Percentiles rank a stretch among this genome's conserved stretches.
Conservation (phyloP, 1,284 basidiomycete species). For the Puccinia novopanici region DNA sequence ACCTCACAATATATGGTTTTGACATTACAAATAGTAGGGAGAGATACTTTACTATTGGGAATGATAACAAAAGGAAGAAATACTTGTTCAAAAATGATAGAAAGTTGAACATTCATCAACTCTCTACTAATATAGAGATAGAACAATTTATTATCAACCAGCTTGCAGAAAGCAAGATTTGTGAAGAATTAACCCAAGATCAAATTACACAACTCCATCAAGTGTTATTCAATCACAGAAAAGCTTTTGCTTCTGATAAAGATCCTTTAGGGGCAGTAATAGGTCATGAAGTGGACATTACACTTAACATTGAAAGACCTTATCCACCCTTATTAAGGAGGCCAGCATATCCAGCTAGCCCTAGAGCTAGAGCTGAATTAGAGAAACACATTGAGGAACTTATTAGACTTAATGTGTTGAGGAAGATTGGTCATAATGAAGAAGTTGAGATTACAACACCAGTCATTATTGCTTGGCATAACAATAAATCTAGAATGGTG, state of each 20-base stretch:
- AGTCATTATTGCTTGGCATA: background rate
- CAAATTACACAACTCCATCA: background rate
- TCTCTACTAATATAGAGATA: background rate
- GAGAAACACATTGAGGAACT: slow-evolving; percentile 8
- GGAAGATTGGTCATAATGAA: background rate
- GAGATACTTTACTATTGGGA: slow-evolving; percentile 14
- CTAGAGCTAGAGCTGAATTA: slow-evolving; percentile 3
- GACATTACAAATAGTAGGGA: slow-evolving; percentile 4
- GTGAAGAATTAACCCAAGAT: background rate
- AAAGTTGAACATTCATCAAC: background rate
- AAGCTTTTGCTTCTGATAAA: background rate
- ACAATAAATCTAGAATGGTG: background rate
- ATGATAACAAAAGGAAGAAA: slow-evolving; percentile 8
- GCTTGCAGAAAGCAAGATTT: background rate
- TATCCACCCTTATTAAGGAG: background rate
- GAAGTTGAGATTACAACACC: background rate
- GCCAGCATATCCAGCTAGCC: background rate
- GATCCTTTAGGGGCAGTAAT: background rate
- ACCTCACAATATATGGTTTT: background rate
- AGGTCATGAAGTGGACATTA: slow-evolving; percentile 13
- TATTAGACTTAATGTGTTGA: background rate
- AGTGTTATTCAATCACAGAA: background rate
- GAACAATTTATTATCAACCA: background rate
- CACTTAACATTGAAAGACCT: background rate
- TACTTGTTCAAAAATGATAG: background rate